These are phyloP conservation scores for Xerocomus minutiporus DNA, from an alignment of 1,284 basidiomycete genomes.

Conservation along the genomic window DNA sequence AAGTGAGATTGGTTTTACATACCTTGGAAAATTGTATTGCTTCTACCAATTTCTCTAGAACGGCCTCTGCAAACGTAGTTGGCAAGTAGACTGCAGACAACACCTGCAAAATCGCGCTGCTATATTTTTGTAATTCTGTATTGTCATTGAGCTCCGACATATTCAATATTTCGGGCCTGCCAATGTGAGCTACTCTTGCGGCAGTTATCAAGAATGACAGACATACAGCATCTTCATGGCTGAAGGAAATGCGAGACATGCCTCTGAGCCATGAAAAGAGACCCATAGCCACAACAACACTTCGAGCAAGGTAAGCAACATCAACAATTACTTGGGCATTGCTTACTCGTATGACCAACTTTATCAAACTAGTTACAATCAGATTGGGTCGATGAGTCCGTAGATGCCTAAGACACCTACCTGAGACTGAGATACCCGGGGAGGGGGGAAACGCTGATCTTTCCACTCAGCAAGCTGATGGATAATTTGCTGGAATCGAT, in stretches of 20 bases:
- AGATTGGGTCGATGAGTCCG: slow-evolving; percentile 11
- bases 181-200: slow-evolving; percentile 9
- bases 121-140: slow-evolving; percentile 67
- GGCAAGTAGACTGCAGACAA: slow-evolving; percentile 67
- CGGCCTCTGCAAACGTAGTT: slow-evolving; percentile 54
- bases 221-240: slow-evolving; percentile 72
- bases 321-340: slow-evolving; percentile 2
- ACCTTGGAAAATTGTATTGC: slow-evolving; percentile 70
- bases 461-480: slow-evolving; percentile 62
- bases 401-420: slow-evolving; percentile 30
- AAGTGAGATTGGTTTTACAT: slow-evolving; percentile 15
- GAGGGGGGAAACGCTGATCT: slow-evolving; percentile 76
- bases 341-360: slow-evolving; percentile 70
- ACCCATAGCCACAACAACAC: slow-evolving; percentile 81
- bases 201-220: slow-evolving; percentile 2
- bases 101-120: slow-evolving; percentile 70
- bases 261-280: slow-evolving; percentile 63
- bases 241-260: slow-evolving; percentile 69
- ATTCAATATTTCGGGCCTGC: slow-evolving; percentile 69
- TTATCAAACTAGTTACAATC: slow-evolving; percentile 67
- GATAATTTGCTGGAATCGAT: slow-evolving; percentile 53
- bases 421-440: slow-evolving; percentile 73
- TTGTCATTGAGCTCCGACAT: slow-evolving; percentile 82
- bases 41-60: slow-evolving; percentile 56
- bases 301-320: slow-evolving; percentile 29